These are phyloP conservation scores for Verticillium albo-atrum DNA, from an alignment of 2,329 filamentous ascomycete genomes.

Conservation along the genomic window DNA sequence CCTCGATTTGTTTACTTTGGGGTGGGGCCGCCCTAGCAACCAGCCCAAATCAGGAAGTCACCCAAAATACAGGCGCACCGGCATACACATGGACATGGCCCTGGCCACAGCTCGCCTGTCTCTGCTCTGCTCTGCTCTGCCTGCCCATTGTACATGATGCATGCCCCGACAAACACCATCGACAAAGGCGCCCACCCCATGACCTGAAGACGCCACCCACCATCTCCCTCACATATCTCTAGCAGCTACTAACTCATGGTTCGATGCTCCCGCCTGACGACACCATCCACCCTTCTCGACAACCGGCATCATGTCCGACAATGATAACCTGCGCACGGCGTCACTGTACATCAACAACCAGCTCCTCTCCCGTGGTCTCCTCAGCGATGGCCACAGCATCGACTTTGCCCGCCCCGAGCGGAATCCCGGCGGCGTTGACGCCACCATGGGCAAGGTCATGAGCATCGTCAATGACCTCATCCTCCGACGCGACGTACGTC, in stretches of 20 bases:
- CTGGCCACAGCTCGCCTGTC: too few species aligned
- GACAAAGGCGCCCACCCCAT: neutral
- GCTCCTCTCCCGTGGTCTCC: constrained; percentile 59
- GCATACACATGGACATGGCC: too few species aligned
- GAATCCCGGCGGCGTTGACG: constrained; percentile 55
- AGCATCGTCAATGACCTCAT: constrained; percentile 93
- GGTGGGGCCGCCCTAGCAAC: constrained; percentile 13
- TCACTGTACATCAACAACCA: constrained; percentile 72
- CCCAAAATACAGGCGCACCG: constrained; percentile 7
- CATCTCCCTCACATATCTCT: too few species aligned
- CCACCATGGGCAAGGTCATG: constrained; percentile 82
- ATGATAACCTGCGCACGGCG: constrained; percentile 60
- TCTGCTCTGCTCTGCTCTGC: too few species aligned
- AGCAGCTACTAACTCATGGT: too few species aligned
- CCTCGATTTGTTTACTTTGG: constrained; percentile 13
- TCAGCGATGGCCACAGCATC: constrained; percentile 67
- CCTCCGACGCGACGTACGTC: constrained; percentile 79
- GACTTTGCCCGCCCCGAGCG: constrained; percentile 74
- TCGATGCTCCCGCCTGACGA: neutral
- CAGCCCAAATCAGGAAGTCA: constrained; percentile 4
- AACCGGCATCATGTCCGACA: constrained; percentile 44
- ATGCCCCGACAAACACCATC: neutral
- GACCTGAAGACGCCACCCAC: too few species aligned
- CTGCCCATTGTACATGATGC: neutral
- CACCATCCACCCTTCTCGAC: neutral